Evolutionary conservation across 306 rosid species (phyloP), one percentile per base, ranked within the genome.

Genomic region (Abrus pulchellus): DNA sequence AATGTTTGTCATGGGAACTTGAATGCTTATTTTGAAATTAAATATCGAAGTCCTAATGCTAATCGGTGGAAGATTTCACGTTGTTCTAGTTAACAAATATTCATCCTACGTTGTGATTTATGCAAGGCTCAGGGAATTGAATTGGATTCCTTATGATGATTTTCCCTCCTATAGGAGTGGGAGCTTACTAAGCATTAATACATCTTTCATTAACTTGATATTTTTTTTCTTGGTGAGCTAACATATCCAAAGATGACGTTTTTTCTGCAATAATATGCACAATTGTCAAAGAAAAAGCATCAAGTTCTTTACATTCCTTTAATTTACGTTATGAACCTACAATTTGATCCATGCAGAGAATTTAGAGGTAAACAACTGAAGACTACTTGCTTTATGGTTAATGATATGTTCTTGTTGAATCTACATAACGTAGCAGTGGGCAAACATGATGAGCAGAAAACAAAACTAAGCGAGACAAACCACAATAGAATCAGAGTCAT

Each of bases 21-120:
- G 50, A 79, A 48, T 56, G 83, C 54, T 59, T 45, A 20, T 47
- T 47, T 33, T 54, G 57, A 50, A 49, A 62, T 47, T 12, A 48
- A 52, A 32, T 32, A 44, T 20, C 20, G 48, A 57, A 1, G 11
- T 69, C 61, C 7, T 27, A 5, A 33, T 9, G 20, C 20, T 20
- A 20, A 20, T 20, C 20, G 20, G 20, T 20, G 65, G 65, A 14
- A 34, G 33, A 3, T 50, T 71, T 27, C 49, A 52, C 13, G 49
- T 36, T 52, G n/a, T 36, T 72, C 47, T 34, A 9, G 50, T 56
- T 36, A 20, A 20, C 27, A 53, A 44, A 52, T n/a, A n/a, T 34
- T 52, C 6, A 43, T 49, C 27, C 27, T 45, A 20, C 20, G 20
- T 20, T 20, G 20, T 11, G 13, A 8, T 62, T 65, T 40, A 33